phyloP scores from a whole-genome alignment of 495 filamentous ascomycete species.

The Recurvomyces mirabilis region DNA sequence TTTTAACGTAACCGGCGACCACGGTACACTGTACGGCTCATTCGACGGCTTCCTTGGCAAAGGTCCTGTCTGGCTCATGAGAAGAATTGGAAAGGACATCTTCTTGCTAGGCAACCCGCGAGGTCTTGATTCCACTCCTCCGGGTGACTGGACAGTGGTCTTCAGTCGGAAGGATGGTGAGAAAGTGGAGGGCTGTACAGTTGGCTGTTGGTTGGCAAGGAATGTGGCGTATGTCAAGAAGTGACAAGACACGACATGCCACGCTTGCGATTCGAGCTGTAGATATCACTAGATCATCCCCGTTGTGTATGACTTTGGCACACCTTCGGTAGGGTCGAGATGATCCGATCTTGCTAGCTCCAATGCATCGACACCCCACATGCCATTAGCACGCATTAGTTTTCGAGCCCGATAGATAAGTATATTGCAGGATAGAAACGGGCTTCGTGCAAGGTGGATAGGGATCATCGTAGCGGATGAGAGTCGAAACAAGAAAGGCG shows the following conservation, averaged over 20 bases:
- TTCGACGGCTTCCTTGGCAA: constrained; percentile 14
- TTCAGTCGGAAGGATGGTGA: constrained; percentile 4
- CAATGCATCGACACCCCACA: too few relatives aligned
- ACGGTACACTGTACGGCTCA: constrained; percentile 9
- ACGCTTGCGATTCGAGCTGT: too few relatives aligned
- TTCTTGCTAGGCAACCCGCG: neutral
- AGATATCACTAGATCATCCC: too few relatives aligned
- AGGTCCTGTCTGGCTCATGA: constrained; percentile 10
- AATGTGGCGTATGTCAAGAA: constrained; percentile 4
- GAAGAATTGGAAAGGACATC: constrained; percentile 4
- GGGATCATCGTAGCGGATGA: too few relatives aligned
- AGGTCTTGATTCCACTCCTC: constrained; percentile 6
- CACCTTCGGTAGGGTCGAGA: too few relatives aligned
- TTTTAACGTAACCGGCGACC: constrained; percentile 2
- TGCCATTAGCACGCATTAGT: too few relatives aligned
- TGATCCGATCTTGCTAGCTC: too few relatives aligned
- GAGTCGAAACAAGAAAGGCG: too few relatives aligned
- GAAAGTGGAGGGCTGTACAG: constrained; percentile 2
- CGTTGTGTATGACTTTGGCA: too few relatives aligned
- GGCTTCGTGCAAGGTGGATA: too few relatives aligned
- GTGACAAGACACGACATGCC: neutral
- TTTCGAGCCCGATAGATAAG: too few relatives aligned
- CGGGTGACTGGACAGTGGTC: constrained; percentile 16
- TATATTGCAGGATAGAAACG: too few relatives aligned
- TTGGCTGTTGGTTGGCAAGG: constrained; percentile 14